phyloP scores from a whole-genome alignment of 176 grass and related monocot species.

The Aegilops longissima region DNA sequence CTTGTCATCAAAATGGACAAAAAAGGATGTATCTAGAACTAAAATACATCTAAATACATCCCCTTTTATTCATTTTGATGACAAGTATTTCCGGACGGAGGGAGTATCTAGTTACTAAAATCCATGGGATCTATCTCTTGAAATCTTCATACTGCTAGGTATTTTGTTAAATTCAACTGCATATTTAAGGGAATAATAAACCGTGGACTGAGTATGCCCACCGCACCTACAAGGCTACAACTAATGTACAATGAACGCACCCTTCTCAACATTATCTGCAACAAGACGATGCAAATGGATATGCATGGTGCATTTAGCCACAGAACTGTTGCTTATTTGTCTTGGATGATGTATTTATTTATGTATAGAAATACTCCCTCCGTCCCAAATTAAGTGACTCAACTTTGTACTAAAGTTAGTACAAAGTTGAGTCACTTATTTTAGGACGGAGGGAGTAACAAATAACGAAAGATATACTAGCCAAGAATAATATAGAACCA shows the following conservation, averaged over 20 bases:
- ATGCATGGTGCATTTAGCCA: background rate
- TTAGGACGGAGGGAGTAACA: background rate
- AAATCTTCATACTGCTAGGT: background rate
- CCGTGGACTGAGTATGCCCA: background rate
- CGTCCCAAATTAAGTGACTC: too few relatives aligned
- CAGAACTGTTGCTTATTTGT: background rate
- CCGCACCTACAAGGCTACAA: background rate
- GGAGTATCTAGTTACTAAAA: background rate
- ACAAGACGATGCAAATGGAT: constrained; percentile 4
- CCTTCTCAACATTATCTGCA: constrained; percentile 13
- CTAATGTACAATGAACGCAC: constrained; percentile 11
- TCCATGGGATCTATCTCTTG: background rate
- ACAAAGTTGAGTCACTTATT: too few relatives aligned
- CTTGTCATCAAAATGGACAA: too few relatives aligned
- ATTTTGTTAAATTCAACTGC: background rate
- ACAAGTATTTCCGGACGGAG: too few relatives aligned
- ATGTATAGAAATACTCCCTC: background rate
- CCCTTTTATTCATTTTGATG: too few relatives aligned
- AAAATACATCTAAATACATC: too few relatives aligned
- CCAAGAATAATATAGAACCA: background rate
- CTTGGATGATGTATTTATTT: constrained; percentile 13
- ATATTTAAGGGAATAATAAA: background rate
- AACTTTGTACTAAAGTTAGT: too few relatives aligned
- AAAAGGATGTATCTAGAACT: too few relatives aligned
- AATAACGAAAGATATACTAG: background rate